Conservation (phyloP, 192 early-diverging fungal species). For the Coemansia sp. region DNA sequence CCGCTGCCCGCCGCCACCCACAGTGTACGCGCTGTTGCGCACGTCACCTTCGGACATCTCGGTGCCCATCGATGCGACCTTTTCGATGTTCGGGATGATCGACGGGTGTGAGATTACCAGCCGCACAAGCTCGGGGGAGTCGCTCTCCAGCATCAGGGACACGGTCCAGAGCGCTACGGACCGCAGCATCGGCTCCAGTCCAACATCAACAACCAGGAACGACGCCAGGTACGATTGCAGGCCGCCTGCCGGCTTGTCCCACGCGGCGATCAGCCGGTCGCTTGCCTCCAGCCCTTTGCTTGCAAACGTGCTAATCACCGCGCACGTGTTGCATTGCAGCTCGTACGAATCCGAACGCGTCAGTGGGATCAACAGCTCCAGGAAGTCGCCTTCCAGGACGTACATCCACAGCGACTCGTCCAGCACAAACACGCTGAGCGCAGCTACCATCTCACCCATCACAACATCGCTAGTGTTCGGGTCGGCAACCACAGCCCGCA, state of each 20-base stretch:
- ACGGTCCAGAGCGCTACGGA: slow-evolving; percentile 87
- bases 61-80: slow-evolving; percentile 32
- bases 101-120: slow-evolving; percentile 51
- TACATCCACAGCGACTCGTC: slow-evolving; percentile 72
- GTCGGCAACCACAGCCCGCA: slow-evolving; percentile 42
- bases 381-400: slow-evolving; percentile 60
- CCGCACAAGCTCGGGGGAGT: slow-evolving; percentile 41
- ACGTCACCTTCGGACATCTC: slow-evolving; percentile 14
- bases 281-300: slow-evolving; percentile 60
- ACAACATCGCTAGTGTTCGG: slow-evolving; percentile 47
- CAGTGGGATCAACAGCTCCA: slow-evolving; percentile 68
- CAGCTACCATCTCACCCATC: slow-evolving; percentile 80
- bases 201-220: slow-evolving; percentile 62
- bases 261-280: slow-evolving; percentile 64
- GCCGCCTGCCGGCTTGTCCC: slow-evolving; percentile 65
- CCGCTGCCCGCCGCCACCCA: slow-evolving; percentile 30
- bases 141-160: slow-evolving; percentile 70
- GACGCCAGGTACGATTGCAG: slow-evolving; percentile 68
- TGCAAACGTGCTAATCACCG: slow-evolving; percentile 73
- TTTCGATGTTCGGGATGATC: slow-evolving; percentile 48
- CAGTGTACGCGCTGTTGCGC: slow-evolving; percentile 38
- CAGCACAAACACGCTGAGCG: slow-evolving; percentile 77
- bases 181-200: slow-evolving; percentile 68
- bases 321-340: slow-evolving; percentile 75
- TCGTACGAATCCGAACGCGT: slow-evolving; percentile 55